A percentile compares a stretch with the other conserved stretches of the same genome.
Evolutionary conservation across 441 rosid genomes (phyloP).

Genomic region (Populus hybrid): DNA sequence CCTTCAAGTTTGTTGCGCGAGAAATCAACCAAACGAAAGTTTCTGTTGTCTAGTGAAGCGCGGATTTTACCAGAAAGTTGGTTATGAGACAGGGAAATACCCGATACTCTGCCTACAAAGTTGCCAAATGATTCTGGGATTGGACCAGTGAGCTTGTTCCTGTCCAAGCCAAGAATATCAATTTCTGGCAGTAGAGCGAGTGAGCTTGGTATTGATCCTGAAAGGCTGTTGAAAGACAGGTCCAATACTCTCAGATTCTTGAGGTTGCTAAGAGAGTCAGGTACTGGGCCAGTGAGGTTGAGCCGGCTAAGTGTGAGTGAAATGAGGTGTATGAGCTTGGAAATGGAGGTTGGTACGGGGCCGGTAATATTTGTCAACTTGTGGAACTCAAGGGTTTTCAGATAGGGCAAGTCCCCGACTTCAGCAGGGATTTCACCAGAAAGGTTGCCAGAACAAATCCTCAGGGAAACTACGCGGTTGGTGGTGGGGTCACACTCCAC

Average conservation of each 20-base stretch:
- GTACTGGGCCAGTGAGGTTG: slow-evolving; percentile 56
- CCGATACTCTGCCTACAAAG: slow-evolving; percentile 34
- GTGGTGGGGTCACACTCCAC: slow-evolving; percentile 47
- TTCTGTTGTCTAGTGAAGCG: slow-evolving; percentile 41
- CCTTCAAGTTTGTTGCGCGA: slow-evolving; percentile 55
- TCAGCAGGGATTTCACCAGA: slow-evolving; percentile 52
- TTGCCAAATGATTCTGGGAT: slow-evolving; percentile 59
- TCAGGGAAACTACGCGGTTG: slow-evolving; percentile 48
- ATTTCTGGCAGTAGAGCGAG: slow-evolving; percentile 56
- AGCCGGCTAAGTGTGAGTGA: slow-evolving; percentile 44
- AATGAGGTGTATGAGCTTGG: slow-evolving; percentile 56
- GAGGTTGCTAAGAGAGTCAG: slow-evolving; percentile 49
- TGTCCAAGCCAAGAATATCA: slow-evolving; percentile 40
- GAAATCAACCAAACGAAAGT: slow-evolving; percentile 48
- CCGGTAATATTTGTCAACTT: slow-evolving; percentile 59
- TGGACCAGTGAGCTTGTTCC: slow-evolving; percentile 57
- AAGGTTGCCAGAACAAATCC: slow-evolving; percentile 41
- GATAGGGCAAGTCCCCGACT: slow-evolving; percentile 59
- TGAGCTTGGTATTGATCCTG: slow-evolving; percentile 58
- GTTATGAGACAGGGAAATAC: slow-evolving; percentile 62
- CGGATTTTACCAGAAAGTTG: slow-evolving; percentile 69
- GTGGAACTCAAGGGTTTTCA: slow-evolving; percentile 42
- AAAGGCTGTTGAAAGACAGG: slow-evolving; percentile 56
- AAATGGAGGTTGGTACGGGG: slow-evolving; percentile 47
- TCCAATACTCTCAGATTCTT: slow-evolving; percentile 45